Percentiles rank a stretch among this genome's conserved stretches.
Conservation (phyloP, 2,329 filamentous ascomycete genomes). For the Alternaria sp. region DNA sequence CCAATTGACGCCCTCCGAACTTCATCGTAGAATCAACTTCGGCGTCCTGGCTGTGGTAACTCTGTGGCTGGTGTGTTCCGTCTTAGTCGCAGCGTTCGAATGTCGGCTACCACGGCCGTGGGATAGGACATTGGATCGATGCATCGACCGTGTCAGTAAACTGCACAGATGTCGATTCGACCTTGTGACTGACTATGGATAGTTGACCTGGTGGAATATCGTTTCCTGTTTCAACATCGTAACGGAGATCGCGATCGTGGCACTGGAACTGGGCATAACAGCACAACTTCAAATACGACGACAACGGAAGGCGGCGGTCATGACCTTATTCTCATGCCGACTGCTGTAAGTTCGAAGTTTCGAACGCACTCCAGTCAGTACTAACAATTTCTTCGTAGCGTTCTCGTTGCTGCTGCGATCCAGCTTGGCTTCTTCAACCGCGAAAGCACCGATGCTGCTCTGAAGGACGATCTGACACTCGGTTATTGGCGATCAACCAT, state of each 20-base stretch:
- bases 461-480: constrained; percentile 31
- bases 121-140: constrained; percentile 22
- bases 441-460: constrained; percentile 16
- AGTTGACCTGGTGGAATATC: constrained; percentile 31
- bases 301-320: constrained; percentile 26
- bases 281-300: constrained; percentile 23
- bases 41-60: constrained; percentile 14
- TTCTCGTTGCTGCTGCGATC: constrained; percentile 21
- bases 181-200: constrained; percentile 1
- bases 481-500: constrained; percentile 39
- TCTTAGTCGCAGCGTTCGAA: constrained; percentile 24
- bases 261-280: constrained; percentile 28
- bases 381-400: constrained; percentile 14
- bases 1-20: constrained; percentile 27
- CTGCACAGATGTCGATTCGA: neutral
- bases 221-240: constrained; percentile 27
- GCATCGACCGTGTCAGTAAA: constrained; percentile 27
- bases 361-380: neutral
- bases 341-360: constrained; percentile 19
- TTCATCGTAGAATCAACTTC: constrained; percentile 26
- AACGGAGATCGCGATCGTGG: constrained; percentile 33
- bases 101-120: constrained; percentile 30
- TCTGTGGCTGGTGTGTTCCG: constrained; percentile 25
- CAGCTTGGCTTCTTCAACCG: constrained; percentile 28
- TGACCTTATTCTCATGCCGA: constrained; percentile 31